Base-by-base conservation (phyloP, 352 stramenopile species). In the Phytophthora chlamydospora region DNA sequence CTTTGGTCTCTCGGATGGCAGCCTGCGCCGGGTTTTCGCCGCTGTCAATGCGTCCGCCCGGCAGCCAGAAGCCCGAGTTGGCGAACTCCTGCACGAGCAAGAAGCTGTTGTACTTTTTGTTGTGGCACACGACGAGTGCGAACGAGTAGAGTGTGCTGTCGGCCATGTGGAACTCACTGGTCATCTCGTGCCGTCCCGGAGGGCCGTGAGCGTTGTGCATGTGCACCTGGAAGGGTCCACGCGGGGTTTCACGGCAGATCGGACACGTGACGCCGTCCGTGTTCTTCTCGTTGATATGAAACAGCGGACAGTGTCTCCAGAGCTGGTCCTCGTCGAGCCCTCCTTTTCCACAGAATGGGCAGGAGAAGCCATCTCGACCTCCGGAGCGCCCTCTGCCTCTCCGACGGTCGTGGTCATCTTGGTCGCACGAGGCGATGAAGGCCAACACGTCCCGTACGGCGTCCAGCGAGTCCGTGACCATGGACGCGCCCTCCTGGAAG, bases 251-350 rank as follows among this genome's bases (percentile, higher is more conserved):
- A 35, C 75, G 71, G 60, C 86, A 95, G 38, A 95, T 90, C 13
- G 86, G 86, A 57, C 86, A 95, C 40, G 67, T 64, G 29, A 95
- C 68, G 17, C 78, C 66, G 54, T 90, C 79, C 39, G 75, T 83
- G 58, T 93, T 90, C 58, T 80, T 83, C 50, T 92, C 86, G 65
- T 95, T 95, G 64, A 95, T 95, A 59, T 95, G 86, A 67, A 88
- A 93, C 65, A 95, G 59, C 14, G 86, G 86, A 49, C 82, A 88
- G 51, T 95, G 86, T 54, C 79, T 73, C 86, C 86, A 95, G n/a
- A 95, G 73, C 45, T 92, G 67, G 58, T 95, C 86, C 63, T 95
- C 86, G 6, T 73, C 76, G 47, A 95, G 79, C n/a, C 80, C 84
- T 7, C 59, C 75, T 54, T 88, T 90, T 13, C 71, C 70, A 46